Conservation (phyloP, 768 basidiomycete genomes). For the Hemileccinum rubropunctum region DNA sequence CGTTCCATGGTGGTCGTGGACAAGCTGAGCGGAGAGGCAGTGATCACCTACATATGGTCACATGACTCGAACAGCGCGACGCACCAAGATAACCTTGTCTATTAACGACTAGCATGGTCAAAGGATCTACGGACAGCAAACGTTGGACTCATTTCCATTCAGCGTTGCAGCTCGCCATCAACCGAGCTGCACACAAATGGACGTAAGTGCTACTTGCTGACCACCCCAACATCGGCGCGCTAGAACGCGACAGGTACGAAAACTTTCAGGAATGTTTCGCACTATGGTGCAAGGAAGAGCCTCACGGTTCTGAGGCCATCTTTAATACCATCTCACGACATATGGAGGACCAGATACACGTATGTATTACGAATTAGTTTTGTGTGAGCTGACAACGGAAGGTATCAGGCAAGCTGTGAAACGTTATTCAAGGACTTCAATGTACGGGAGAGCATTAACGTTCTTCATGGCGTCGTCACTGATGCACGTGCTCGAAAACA, state of each 20-base stretch:
- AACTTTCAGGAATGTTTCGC: conserved; percentile 65
- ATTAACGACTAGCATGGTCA: conserved; percentile 13
- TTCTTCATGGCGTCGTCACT: conserved; percentile 63
- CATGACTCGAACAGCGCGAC: conserved; percentile 14
- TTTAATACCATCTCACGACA: conserved; percentile 69
- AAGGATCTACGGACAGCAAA: conserved; percentile 36
- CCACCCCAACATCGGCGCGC: not conserved
- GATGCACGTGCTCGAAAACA: conserved; percentile 60
- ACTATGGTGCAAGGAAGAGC: conserved; percentile 62
- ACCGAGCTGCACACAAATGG: conserved; percentile 51
- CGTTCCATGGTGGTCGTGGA: conserved; percentile 28
- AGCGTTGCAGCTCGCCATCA: conserved; percentile 51
- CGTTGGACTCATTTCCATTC: conserved; percentile 52
- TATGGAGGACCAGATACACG: conserved; percentile 62
- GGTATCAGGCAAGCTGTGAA: conserved; percentile 63
- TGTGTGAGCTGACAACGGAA: not conserved
- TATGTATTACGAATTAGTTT: conserved; percentile 5
- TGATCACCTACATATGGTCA: conserved; percentile 13
- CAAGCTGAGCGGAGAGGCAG: not conserved
- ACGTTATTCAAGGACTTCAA: conserved; percentile 66
- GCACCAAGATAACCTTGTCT: too few species aligned
- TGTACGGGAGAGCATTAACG: conserved; percentile 68
- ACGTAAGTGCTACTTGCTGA: conserved; percentile 36
- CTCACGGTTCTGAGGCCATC: conserved; percentile 56
- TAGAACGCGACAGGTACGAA: conserved; percentile 37